Evolutionary conservation across 1,284 basidiomycete species (phyloP).

Genomic region (Boletus chippewaensis): DNA sequence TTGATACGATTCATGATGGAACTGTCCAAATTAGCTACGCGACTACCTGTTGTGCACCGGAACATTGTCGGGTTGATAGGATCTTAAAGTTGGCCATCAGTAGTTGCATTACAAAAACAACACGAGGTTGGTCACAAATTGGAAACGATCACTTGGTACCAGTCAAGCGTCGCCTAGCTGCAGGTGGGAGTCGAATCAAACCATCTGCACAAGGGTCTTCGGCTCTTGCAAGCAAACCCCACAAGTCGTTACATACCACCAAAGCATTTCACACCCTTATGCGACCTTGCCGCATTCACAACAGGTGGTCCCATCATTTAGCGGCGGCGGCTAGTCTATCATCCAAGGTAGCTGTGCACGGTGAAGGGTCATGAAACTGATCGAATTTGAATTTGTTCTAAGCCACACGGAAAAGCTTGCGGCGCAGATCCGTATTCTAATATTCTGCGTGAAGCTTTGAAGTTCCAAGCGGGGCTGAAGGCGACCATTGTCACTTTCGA

Average conservation of each 20-base stretch:
- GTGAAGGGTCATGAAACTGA: conserved; percentile 12
- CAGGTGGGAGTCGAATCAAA: conserved; percentile 10
- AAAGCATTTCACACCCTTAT: conserved; percentile 8
- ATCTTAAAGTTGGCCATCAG: conserved; percentile 17
- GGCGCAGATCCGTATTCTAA: conserved; percentile 13
- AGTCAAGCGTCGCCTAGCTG: conserved; percentile 19
- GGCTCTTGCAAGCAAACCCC: conserved; percentile 17
- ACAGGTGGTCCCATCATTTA: conserved; percentile 2
- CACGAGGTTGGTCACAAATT: conserved; percentile 21
- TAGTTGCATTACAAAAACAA: conserved; percentile 10
- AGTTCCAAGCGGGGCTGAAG: conserved; percentile 5
- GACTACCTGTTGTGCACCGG: conserved; percentile 2
- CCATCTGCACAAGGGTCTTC: conserved; percentile 18
- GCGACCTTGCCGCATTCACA: conserved; percentile 1
- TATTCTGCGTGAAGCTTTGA: conserved; percentile 3
- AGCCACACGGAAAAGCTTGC: conserved; percentile 8
- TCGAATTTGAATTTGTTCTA: conserved; percentile 9
- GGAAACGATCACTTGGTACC: conserved; percentile 17
- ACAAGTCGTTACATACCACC: conserved; percentile 5
- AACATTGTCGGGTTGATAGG: conserved; percentile 12
- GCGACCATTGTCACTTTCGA: conserved; percentile 4
- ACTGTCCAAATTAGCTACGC: conserved; percentile 3
- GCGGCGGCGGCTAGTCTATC: conserved; percentile 5
- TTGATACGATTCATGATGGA: conserved; percentile 4
- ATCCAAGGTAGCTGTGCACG: conserved; percentile 17